A percentile compares a stretch with the other conserved stretches of the same genome.
Evolutionary conservation across 345 rosid genomes (phyloP).

Genomic region (Lepidium aucheri): DNA sequence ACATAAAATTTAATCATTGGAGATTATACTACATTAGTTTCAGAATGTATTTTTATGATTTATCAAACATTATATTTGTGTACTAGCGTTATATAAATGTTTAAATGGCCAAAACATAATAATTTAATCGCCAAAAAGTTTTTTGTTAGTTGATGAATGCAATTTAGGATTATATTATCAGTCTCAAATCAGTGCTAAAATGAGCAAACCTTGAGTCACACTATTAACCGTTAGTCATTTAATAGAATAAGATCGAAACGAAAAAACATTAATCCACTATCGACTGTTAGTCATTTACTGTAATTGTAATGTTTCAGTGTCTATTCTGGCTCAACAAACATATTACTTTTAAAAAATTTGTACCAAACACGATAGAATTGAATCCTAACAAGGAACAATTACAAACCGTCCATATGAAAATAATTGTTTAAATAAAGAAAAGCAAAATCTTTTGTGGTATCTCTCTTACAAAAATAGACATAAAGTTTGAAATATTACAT

Average conservation of each 20-base stretch:
- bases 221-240: too few species aligned
- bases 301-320: neutral
- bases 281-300: neutral
- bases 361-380: slow-evolving; percentile 15
- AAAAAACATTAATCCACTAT: neutral
- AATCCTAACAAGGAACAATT: slow-evolving; percentile 15
- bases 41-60: too few species aligned
- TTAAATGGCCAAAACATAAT: too few species aligned
- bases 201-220: too few species aligned
- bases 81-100: too few species aligned
- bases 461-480: neutral
- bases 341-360: neutral
- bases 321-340: neutral
- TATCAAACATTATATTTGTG: too few species aligned
- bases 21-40: too few species aligned
- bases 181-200: too few species aligned
- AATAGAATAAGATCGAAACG: neutral
- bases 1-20: too few species aligned
- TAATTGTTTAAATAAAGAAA: neutral
- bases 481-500: slow-evolving; percentile 13
- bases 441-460: slow-evolving; percentile 5
- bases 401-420: slow-evolving; percentile 21
- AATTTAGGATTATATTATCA: too few species aligned
- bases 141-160: too few species aligned
- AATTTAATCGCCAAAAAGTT: too few species aligned